Conservation (phyloP, 345 rosid species). For the Anacardium occidentale region DNA sequence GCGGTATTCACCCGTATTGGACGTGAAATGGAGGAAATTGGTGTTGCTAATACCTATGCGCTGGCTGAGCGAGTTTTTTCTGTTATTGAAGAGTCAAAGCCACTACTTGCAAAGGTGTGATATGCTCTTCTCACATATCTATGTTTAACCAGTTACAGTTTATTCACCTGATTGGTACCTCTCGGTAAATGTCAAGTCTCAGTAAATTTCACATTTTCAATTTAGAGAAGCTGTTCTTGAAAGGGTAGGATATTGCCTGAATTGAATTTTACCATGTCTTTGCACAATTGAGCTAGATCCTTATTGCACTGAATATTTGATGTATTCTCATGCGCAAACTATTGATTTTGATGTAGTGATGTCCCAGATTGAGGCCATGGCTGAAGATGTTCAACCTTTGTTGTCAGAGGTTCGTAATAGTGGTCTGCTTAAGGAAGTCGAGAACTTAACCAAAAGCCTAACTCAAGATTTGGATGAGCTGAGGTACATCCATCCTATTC, state of each 20-base stretch:
- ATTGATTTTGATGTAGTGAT: constrained; percentile 67
- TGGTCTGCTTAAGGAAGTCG: constrained; percentile 88
- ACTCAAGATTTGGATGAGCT: constrained; percentile 85
- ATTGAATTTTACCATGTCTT: background rate
- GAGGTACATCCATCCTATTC: constrained; percentile 46
- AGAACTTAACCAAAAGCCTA: constrained; percentile 75
- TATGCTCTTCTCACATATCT: constrained; percentile 22
- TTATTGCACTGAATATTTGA: constrained; percentile 9
- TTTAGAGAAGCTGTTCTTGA: constrained; percentile 2
- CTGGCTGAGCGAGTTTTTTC: constrained; percentile 76
- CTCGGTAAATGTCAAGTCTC: background rate
- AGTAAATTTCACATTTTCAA: background rate
- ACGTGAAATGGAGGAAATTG: constrained; percentile 78
- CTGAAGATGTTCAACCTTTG: constrained; percentile 95
- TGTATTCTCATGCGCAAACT: constrained; percentile 43
- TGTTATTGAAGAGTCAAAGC: constrained; percentile 85
- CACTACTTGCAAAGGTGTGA: constrained; percentile 84
- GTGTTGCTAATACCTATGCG: constrained; percentile 59
- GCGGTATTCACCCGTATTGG: constrained; percentile 91
- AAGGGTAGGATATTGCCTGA: background rate
- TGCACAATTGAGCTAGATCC: constrained; percentile 7
- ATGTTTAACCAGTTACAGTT: background rate
- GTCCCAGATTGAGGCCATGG: constrained; percentile 95
- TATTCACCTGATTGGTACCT: background rate
- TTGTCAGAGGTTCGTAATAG: constrained; percentile 81